Evolutionary conservation across 2,329 filamentous ascomycete species (phyloP).

Genomic region (Chrysosporium keratinophilum): DNA sequence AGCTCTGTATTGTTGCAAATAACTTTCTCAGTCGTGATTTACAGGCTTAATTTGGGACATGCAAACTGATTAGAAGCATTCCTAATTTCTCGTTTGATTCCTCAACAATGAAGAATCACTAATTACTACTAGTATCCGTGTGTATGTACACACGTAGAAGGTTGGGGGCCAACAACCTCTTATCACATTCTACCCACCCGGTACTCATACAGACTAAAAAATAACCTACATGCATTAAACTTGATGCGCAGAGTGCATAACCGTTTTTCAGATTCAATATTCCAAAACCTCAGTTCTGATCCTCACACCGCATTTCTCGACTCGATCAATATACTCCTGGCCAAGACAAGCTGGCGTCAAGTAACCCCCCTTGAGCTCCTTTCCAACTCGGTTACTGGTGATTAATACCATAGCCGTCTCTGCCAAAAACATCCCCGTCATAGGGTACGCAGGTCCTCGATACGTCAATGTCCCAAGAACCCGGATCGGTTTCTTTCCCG

Average conservation of each 20-base stretch:
- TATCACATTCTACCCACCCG: too few species aligned
- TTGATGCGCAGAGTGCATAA: neutral
- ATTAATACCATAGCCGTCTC: conserved; percentile 39
- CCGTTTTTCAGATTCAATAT: conserved; percentile 2
- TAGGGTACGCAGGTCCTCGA: conserved; percentile 34
- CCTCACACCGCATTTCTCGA: conserved; percentile 36
- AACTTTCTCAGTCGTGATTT: too few species aligned
- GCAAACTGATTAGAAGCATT: too few species aligned
- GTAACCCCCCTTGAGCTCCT: conserved; percentile 37
- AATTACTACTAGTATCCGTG: too few species aligned
- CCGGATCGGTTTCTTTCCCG: conserved; percentile 24
- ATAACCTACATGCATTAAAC: too few species aligned
- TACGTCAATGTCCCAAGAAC: conserved; percentile 35
- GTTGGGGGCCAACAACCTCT: too few species aligned
- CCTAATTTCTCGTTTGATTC: too few species aligned
- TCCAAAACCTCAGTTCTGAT: conserved; percentile 33
- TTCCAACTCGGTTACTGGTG: conserved; percentile 32
- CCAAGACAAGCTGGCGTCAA: conserved; percentile 42
- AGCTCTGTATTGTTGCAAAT: neutral
- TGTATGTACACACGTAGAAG: too few species aligned
- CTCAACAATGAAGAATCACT: too few species aligned
- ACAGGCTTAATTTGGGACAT: too few species aligned
- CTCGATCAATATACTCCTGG: conserved; percentile 37
- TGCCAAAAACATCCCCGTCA: conserved; percentile 36
- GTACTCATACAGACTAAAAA: too few species aligned